Percentiles rank a stretch among this genome's conserved stretches.
Evolutionary conservation across 2,329 filamentous ascomycete genomes (phyloP).

Genomic region (Sporothrix pseudoabietina): DNA sequence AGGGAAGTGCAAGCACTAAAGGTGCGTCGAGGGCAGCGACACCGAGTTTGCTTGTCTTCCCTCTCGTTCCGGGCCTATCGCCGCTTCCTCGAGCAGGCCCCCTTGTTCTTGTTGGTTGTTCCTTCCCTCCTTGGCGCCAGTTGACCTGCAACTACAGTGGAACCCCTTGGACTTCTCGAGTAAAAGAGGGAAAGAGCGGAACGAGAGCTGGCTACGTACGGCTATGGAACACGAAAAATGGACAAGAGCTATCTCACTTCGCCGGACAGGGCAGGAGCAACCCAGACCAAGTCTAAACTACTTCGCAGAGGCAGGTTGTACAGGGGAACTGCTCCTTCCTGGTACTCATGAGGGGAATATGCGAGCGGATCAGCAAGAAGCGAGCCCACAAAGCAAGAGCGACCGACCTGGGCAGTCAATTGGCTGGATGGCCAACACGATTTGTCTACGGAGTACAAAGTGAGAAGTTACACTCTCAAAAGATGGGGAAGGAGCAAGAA

Average conservation of each 20-base stretch:
- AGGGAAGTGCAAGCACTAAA: background rate
- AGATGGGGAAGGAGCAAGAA: slow-evolving; percentile 9
- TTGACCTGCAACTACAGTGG: slow-evolving; percentile 13
- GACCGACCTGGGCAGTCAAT: background rate
- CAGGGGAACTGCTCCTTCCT: background rate
- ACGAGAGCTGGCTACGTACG: slow-evolving; percentile 7
- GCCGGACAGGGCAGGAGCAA: slow-evolving; percentile 8
- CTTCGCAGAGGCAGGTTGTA: background rate
- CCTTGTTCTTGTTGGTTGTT: slow-evolving; percentile 12
- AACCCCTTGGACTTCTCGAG: background rate
- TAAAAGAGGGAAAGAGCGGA: slow-evolving; percentile 1
- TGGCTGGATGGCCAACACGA: background rate
- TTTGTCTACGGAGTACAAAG: no score
- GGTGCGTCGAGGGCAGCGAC: background rate
- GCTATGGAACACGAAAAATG: background rate
- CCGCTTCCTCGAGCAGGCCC: background rate
- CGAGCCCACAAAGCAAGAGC: background rate
- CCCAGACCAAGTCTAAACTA: background rate
- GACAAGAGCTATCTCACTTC: background rate
- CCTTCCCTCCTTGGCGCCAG: slow-evolving; percentile 20
- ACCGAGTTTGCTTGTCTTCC: background rate
- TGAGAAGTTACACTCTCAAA: background rate
- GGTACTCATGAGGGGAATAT: background rate
- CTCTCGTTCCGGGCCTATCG: background rate
- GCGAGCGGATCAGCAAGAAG: background rate